Base-by-base conservation (phyloP, 2,329 filamentous ascomycete species). In the Arthrobotrys sinensis region DNA sequence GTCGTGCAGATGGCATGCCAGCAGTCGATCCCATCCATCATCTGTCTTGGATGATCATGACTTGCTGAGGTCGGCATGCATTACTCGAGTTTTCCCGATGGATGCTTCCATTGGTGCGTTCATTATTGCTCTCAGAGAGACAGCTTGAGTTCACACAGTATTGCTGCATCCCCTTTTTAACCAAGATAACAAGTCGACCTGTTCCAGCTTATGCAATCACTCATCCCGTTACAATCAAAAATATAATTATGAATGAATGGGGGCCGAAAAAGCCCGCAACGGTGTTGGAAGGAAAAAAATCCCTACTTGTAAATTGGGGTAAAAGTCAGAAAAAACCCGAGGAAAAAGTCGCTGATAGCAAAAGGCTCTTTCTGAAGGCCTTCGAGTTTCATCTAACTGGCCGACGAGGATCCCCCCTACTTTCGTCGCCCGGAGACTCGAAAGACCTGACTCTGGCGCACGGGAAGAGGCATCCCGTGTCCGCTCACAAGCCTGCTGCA, bases 21-120 rank as follows among this genome's bases (percentile, higher is more conserved):
- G 62, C 64, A 68, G 71, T 69, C 64, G 71, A 77, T 70, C 73
- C 50, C 34, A 50, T 53, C 65, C 65, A 71, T 71, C 65, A 71
- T 55, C 60, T 71, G 66, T 71, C 57, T 71, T 71, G 60, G 73
- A 67, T 70, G 73, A 77, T 77, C 73, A 77, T 77, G 73, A 60
- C 73, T 71, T 69, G 65, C 45, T 76, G 64, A 57, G 69, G 72
- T 28, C 46, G 60, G 50, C 66, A 53, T 71, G 73, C 73, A 77
- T 77, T 77, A 71, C 73, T 77, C 73, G 66, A 77, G 73, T 77
- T 77, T 77, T 77, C 73, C 73, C 73, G 73, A 77, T 66, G 45
- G 24, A 46, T 36, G 24, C 55, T 77, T 36, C 66, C 48, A 77
- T 77, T 77, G 73, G 73, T 77, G 73, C 73, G 52, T 77, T 71